These are phyloP conservation scores for Xylaria scruposa DNA, from an alignment of 495 filamentous ascomycete genomes.

Conservation along the genomic window DNA sequence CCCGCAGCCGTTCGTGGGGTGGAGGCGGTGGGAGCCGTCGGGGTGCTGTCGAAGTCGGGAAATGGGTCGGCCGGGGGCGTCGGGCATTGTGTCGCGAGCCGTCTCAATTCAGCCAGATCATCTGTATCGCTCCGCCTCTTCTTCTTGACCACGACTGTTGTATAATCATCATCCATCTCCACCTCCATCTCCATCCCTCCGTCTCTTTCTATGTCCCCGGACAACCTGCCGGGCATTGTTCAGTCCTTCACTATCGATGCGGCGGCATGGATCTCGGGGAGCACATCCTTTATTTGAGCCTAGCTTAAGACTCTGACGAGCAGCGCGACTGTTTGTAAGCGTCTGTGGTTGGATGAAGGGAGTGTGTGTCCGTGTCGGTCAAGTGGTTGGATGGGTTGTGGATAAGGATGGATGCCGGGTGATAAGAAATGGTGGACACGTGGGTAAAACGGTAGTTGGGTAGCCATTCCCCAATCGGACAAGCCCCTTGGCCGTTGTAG, in stretches of 20 bases:
- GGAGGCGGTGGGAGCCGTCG: constrained; percentile 27
- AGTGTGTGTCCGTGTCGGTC: neutral
- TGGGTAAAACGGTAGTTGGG: constrained; percentile 9
- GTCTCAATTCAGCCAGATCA: neutral
- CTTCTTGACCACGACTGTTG: neutral
- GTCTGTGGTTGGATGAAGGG: neutral
- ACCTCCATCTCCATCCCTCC: neutral
- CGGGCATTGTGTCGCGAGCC: constrained; percentile 21
- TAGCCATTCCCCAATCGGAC: constrained; percentile 1
- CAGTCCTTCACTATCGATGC: constrained; percentile 13
- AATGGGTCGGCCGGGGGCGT: constrained; percentile 34
- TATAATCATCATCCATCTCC: neutral
- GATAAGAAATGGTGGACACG: constrained; percentile 13
- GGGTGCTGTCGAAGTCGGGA: constrained; percentile 36
- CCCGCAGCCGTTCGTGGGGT: neutral
- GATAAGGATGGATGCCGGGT: neutral
- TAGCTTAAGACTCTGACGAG: neutral
- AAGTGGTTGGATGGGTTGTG: neutral
- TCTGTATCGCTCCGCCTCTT: constrained; percentile 10
- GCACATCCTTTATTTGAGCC: constrained; percentile 12
- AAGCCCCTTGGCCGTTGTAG: neutral
- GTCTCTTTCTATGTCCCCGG: constrained; percentile 21
- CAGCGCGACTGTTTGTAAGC: neutral
- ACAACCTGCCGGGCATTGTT: constrained; percentile 28
- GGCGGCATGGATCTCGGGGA: neutral